Conservation (phyloP, 139 green algal species). For the Tetraselmis striata region DNA sequence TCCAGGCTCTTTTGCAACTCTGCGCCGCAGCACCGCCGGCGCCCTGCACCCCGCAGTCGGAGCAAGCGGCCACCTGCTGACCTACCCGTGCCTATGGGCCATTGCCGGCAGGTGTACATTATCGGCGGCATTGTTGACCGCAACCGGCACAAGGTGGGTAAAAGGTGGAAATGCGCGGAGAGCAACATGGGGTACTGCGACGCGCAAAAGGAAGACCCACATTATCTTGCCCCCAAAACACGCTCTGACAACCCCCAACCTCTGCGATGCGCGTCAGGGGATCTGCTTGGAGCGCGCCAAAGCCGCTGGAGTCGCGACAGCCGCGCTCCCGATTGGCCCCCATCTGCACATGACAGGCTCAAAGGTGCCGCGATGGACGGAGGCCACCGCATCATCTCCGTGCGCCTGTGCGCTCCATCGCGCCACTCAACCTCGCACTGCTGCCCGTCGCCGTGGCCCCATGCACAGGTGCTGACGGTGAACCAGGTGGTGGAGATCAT, state of each 20-base stretch:
- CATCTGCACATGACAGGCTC: background rate
- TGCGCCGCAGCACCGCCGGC: no score
- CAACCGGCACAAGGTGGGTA: slow-evolving; percentile 58
- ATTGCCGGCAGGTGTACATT: slow-evolving; percentile 54
- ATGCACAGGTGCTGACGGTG: slow-evolving; percentile 59
- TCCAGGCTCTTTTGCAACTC: background rate
- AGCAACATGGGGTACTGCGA: background rate
- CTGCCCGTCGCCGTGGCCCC: slow-evolving; percentile 55
- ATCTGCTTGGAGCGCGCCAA: background rate
- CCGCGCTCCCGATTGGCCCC: background rate
- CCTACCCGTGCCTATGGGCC: background rate
- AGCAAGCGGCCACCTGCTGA: no score
- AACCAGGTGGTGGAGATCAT: slow-evolving; percentile 75
- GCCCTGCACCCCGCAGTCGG: background rate
- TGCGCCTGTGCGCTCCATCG: slow-evolving; percentile 48
- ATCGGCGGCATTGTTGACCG: slow-evolving; percentile 83
- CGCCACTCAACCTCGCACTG: slow-evolving; percentile 58
- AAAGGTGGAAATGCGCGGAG: slow-evolving; percentile 11
- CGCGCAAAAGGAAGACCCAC: background rate
- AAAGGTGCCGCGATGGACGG: background rate
- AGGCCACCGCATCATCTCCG: no score
- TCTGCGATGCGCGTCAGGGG: slow-evolving; percentile 37
- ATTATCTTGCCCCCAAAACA: background rate
- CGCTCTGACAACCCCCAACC: slow-evolving; percentile 29
- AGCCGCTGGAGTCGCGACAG: background rate